Conservation (phyloP, 345 rosid species). For the Gossypium australe region DNA sequence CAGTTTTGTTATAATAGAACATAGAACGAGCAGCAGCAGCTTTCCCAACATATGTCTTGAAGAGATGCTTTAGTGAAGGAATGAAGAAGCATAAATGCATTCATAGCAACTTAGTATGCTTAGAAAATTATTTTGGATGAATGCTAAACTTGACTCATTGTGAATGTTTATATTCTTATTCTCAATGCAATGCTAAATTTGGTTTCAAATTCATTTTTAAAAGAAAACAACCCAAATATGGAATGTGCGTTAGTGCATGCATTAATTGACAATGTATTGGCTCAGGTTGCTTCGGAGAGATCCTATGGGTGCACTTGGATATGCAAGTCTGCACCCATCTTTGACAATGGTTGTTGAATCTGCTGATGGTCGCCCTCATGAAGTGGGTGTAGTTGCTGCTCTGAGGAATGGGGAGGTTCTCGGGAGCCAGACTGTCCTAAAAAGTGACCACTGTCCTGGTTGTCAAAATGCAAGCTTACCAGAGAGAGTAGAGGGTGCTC, state of each 20-base stretch:
- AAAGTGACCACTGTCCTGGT: slow-evolving; percentile 98
- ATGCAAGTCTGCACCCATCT: slow-evolving; percentile 65
- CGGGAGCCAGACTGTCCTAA: slow-evolving; percentile 94
- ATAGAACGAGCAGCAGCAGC: too few species aligned
- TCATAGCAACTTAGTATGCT: not conserved
- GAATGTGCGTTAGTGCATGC: not conserved
- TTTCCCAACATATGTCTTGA: too few species aligned
- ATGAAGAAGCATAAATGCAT: not conserved
- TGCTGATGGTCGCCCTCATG: slow-evolving; percentile 80
- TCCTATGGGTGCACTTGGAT: slow-evolving; percentile 98
- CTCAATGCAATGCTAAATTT: not conserved
- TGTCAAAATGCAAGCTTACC: slow-evolving; percentile 71
- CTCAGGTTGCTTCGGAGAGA: slow-evolving; percentile 90
- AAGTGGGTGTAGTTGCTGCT: slow-evolving; percentile 88
- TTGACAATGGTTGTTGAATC: slow-evolving; percentile 68
- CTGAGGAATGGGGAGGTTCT: slow-evolving; percentile 89
- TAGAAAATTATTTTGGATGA: not conserved
- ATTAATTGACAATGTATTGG: not conserved
- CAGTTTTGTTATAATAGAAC: too few species aligned
- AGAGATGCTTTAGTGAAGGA: not conserved
- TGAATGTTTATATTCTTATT: not conserved
- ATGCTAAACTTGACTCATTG: not conserved
- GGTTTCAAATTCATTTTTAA: not conserved
- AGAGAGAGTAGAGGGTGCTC: slow-evolving; percentile 98
- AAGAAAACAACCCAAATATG: not conserved